Percentiles rank a stretch among this genome's conserved stretches.
Evolutionary conservation across 306 rosid species (phyloP).

Genomic region (Castanospermum australe): DNA sequence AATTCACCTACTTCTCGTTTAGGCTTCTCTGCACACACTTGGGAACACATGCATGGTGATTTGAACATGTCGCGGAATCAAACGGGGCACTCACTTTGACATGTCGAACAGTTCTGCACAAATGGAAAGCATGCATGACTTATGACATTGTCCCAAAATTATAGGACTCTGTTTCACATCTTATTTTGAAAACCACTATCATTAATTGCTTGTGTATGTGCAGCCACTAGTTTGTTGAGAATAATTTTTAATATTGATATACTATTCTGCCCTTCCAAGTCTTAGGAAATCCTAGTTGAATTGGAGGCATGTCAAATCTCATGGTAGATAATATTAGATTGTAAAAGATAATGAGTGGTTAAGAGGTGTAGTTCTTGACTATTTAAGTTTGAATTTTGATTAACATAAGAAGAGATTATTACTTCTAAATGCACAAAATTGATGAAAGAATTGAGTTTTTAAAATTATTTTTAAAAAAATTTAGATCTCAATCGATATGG

Average conservation of each 20-base stretch:
- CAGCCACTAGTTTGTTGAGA: neutral
- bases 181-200: neutral
- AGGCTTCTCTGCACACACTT: neutral
- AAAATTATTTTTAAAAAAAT: no score
- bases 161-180: neutral
- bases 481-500: no score
- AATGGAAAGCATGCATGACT: neutral
- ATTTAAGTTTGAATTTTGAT: no score
- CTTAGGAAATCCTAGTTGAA: neutral
- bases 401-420: no score
- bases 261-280: conserved; percentile 5
- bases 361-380: no score
- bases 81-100: neutral
- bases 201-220: neutral
- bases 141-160: conserved; percentile 5
- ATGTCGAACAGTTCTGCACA: neutral
- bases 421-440: no score
- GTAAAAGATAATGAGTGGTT: no score
- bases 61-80: conserved; percentile 12
- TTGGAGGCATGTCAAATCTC: conserved; percentile 13
- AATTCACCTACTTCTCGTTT: conserved; percentile 12
- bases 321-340: neutral
- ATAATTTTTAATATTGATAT: neutral
- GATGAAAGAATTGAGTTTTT: no score
- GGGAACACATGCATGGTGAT: conserved; percentile 24